Percentiles rank a stretch among this genome's conserved stretches.
Evolutionary conservation across 176 grass and related monocot species (phyloP).

Genomic region (Rhynchospora breviuscula): DNA sequence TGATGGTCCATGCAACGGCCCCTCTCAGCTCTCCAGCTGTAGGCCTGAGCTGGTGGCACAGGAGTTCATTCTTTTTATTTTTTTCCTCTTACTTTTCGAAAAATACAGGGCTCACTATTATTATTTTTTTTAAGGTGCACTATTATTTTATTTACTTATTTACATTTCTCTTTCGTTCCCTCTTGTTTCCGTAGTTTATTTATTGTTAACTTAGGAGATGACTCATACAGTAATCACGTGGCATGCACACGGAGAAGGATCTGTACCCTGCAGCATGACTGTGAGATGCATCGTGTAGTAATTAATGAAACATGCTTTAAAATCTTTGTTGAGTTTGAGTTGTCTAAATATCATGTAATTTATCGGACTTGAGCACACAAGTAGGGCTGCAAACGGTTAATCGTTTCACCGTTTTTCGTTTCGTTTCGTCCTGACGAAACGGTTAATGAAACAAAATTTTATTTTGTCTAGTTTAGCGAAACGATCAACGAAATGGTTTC

Average conservation of each 20-base stretch:
- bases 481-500: too few species aligned
- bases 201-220: background rate
- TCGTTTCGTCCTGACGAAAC: too few species aligned
- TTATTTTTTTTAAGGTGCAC: too few species aligned
- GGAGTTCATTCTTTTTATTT: background rate
- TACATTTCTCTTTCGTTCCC: too few species aligned
- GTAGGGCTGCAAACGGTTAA: too few species aligned
- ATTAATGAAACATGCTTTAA: background rate
- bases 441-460: too few species aligned
- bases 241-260: background rate
- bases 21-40: background rate
- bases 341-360: background rate
- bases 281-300: background rate
- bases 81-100: too few species aligned
- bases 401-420: too few species aligned
- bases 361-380: background rate
- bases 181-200: background rate
- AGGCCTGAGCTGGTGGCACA: background rate
- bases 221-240: background rate
- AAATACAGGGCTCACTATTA: too few species aligned
- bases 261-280: background rate
- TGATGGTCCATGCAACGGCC: background rate
- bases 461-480: too few species aligned
- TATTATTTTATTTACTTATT: too few species aligned
- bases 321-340: background rate